Evolutionary conservation across 164 flowering plant species (phyloP), one percentile per base, ranked within the genome.

Genomic region (Magnolia sinica): DNA sequence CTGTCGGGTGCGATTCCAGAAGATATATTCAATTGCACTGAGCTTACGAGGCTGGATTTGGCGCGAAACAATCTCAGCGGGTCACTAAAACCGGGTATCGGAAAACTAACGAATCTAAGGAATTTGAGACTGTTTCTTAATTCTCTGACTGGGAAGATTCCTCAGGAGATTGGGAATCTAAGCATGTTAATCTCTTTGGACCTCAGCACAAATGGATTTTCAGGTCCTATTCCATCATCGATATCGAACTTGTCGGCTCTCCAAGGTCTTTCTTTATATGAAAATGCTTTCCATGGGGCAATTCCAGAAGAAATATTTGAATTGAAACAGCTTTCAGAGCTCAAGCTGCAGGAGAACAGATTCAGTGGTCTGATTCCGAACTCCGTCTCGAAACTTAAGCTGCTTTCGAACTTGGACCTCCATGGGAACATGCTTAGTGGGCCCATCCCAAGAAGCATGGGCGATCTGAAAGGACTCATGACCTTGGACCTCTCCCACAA

Each of bases 401-500:
- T 75, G 77, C 92, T 94, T 70, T 77, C 92, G 1, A 29, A 24
- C 75, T 82, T 94, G 81, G 84, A 89, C 71, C 88, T 94, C 71
- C 79, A 84, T 52, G 84, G 87, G 50, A 94, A 94, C 85, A 79
- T 59, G 84, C 83, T 94, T n/a, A 82, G 84, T 51, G 96, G 91
- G 23, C 76, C 87, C n/a, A 86, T 92, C 50, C 93, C 96, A 10
- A 66, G 65, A 68, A 81, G 88, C 77, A 69, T 94, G 79, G 87
- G 64, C 19, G 45, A 29, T 13, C 91, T 89, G 45, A 59, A 14
- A 37, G 82, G 86, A 20, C 83, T 94, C 49, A 71, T 70, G 65
- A 55, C 52, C 16, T 27, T 94, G 71, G 96, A 94, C 79, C 89
- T 94, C 61, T 92, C 98, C 37, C 83, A 83, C 81, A 94, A 94